Percentiles rank a stretch among this genome's conserved stretches.
Conservation (phyloP, 768 basidiomycete species). For the Suillus tomentosus region DNA sequence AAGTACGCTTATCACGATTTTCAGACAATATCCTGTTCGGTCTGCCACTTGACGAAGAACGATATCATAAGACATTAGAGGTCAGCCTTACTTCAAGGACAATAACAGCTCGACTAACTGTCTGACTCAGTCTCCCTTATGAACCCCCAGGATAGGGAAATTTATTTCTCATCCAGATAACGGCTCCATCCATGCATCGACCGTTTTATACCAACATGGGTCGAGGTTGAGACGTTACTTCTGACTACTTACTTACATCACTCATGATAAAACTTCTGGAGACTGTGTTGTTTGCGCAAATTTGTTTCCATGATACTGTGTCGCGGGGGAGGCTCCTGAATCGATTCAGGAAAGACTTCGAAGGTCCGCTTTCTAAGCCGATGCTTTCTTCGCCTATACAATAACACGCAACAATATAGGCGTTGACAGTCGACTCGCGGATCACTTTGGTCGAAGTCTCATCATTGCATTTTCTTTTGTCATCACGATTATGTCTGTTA, state of each 20-base stretch:
- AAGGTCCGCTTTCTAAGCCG: slow-evolving; percentile 41
- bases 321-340: slow-evolving; percentile 83
- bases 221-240: neutral
- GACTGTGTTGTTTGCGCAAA: slow-evolving; percentile 80
- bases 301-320: slow-evolving; percentile 92
- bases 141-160: too few relatives aligned
- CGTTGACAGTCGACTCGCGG: slow-evolving; percentile 80
- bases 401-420: slow-evolving; percentile 42
- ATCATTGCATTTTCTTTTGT: slow-evolving; percentile 68
- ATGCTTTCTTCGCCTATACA: neutral
- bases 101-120: neutral
- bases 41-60: slow-evolving; percentile 68
- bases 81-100: slow-evolving; percentile 34
- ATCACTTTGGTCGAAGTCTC: slow-evolving; percentile 82
- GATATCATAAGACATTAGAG: slow-evolving; percentile 79
- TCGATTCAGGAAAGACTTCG: slow-evolving; percentile 89
- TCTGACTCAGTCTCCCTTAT: too few relatives aligned
- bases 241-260: neutral
- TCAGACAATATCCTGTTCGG: slow-evolving; percentile 78
- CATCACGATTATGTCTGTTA: slow-evolving; percentile 75
- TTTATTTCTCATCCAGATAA: slow-evolving; percentile 44
- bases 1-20: neutral
- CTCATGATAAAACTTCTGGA: slow-evolving; percentile 59
- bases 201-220: slow-evolving; percentile 70
- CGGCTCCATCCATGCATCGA: slow-evolving; percentile 83